Conservation (phyloP, 2,329 filamentous ascomycete species). For the Aspergillus pseudoviridinutans region DNA sequence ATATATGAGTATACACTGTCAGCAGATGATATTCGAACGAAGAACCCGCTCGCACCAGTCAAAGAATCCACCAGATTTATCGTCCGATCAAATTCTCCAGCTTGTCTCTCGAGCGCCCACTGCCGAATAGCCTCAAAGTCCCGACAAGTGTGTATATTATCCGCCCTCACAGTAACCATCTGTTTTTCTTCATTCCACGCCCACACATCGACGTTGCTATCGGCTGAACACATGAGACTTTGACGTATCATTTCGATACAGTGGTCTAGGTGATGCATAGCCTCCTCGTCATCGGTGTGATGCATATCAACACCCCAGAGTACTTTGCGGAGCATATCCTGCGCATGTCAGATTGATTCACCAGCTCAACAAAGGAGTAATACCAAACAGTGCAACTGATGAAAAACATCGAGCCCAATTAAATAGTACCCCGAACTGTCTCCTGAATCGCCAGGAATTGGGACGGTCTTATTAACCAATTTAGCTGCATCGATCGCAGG, state of each 20-base stretch:
- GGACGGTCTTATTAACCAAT: slow-evolving; percentile 10
- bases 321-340: neutral
- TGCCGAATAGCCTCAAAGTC: slow-evolving; percentile 13
- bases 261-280: slow-evolving; percentile 14
- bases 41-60: neutral
- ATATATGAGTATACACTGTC: too few relatives aligned
- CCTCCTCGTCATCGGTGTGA: neutral
- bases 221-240: slow-evolving; percentile 15
- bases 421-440: slow-evolving; percentile 8
- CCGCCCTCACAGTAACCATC: neutral
- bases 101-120: slow-evolving; percentile 3
- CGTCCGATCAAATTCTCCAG: neutral
- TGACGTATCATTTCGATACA: slow-evolving; percentile 14
- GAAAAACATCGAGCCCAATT: slow-evolving; percentile 12
- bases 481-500: slow-evolving; percentile 2
- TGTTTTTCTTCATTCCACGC: slow-evolving; percentile 2
- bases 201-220: slow-evolving; percentile 8
- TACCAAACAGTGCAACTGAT: slow-evolving; percentile 25
- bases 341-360: neutral
- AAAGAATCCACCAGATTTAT: slow-evolving; percentile 1
- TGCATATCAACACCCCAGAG: neutral
- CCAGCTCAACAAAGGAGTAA: neutral
- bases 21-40: neutral
- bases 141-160: slow-evolving; percentile 11
- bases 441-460: slow-evolving; percentile 7